Base-by-base conservation (phyloP, 345 rosid species). In the Heritiera fomes region DNA sequence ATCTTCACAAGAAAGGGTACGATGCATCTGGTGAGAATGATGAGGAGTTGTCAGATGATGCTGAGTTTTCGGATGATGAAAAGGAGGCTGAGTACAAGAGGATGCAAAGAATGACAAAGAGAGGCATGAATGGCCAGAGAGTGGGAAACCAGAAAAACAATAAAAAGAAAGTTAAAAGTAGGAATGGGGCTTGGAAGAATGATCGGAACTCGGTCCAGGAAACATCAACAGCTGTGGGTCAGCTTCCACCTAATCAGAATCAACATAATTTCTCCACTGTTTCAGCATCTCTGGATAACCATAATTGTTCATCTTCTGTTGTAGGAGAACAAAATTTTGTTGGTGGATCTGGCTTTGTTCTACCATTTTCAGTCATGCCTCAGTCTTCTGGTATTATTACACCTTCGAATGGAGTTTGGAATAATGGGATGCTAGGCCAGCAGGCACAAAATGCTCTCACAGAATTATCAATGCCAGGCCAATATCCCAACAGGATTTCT, bases 1-100 rank as follows among this genome's bases (percentile, higher is more conserved):
- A 87, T 78, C 85, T 96, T 70, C 87, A 90, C 88, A 88, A 85
- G 84, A 96, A 96, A 90, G 98, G 98, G 17, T 96, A 94, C 62
- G 99, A 96, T 89, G 97, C 97, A 49, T 94, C 99, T 55, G 95
- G 97, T 46, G 95, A 94, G 80, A 85, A 94, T 75, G 99, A 96
- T 73, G 99, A 96, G 86, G 98, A 94, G 91, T 30, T 90, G 69
- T 76, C 90, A 4, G 90, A 91, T 82, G 90, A 91, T 82, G 87
- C 77, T 7, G 98, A 96, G 86, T 96, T 96, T 81, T 96, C 98
- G 3, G 98, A 96, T 83, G 99, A 96, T 77, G 98, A 94, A 87
- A 89, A 90, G 85, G 99, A 96, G 85, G 94, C 95, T 0, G 97
- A 94, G 84, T 85, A 88, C 83, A 86, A 68, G 88, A 89, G 87